A percentile compares a stretch with the other conserved stretches of the same genome.
Conservation (phyloP, 129 eudicot species). For the Ambrosia trifida region DNA sequence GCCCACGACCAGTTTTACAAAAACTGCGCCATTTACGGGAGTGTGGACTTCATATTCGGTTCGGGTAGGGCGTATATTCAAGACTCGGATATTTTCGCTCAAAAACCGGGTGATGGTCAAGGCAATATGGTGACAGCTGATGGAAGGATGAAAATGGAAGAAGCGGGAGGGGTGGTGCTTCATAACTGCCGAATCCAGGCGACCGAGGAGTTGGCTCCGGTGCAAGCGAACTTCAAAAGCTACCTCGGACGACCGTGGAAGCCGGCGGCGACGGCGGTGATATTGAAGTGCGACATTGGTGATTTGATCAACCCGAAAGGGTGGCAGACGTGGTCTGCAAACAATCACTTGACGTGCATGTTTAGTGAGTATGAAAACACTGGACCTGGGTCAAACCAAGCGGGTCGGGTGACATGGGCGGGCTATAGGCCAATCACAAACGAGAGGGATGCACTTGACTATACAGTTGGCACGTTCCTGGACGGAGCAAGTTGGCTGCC, state of each 20-base stretch:
- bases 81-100: conserved; percentile 43
- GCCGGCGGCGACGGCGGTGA: conserved; percentile 34
- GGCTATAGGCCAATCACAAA: conserved; percentile 6
- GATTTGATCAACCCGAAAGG: conserved; percentile 62
- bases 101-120: conserved; percentile 40
- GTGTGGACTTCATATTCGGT: conserved; percentile 66
- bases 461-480: conserved; percentile 35
- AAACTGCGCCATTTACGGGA: conserved; percentile 51
- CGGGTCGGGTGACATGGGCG: conserved; percentile 39
- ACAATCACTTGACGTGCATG: conserved; percentile 44
- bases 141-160: conserved; percentile 38
- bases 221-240: conserved; percentile 28
- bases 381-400: conserved; percentile 48
- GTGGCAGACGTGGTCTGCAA: conserved; percentile 43
- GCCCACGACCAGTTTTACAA: conserved; percentile 51
- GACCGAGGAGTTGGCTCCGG: conserved; percentile 28
- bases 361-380: conserved; percentile 46
- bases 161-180: conserved; percentile 49
- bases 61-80: conserved; percentile 50
- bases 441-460: conserved; percentile 28
- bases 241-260: conserved; percentile 73
- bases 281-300: conserved; percentile 44
- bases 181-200: conserved; percentile 53
- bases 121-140: conserved; percentile 61
- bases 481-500: conserved; percentile 36